A percentile compares a stretch with the other conserved stretches of the same genome.
Evolutionary conservation across 179 eudicot species (phyloP).

Genomic region (Nepenthes alata): DNA sequence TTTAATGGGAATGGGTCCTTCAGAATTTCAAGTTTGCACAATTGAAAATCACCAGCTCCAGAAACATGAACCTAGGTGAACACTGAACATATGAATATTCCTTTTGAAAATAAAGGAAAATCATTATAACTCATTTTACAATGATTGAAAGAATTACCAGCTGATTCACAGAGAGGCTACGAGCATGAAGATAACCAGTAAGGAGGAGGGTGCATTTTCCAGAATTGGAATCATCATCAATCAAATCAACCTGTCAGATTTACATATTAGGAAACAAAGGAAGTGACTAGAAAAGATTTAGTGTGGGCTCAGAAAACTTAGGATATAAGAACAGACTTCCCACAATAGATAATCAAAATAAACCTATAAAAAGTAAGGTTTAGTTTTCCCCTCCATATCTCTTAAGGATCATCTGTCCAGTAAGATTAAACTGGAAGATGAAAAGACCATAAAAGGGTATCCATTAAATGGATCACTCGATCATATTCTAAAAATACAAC

Average conservation of each 20-base stretch:
- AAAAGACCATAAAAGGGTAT: too few species aligned
- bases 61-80: slow-evolving; percentile 73
- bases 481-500: too few species aligned
- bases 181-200: slow-evolving; percentile 77
- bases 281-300: neutral
- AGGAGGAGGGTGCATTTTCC: slow-evolving; percentile 66
- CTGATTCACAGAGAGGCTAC: slow-evolving; percentile 78
- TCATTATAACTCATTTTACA: too few species aligned
- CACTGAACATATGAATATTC: slow-evolving; percentile 2
- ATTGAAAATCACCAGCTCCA: slow-evolving; percentile 93
- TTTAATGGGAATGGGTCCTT: slow-evolving; percentile 69
- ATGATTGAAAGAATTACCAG: slow-evolving; percentile 37
- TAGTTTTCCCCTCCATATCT: too few species aligned
- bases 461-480: too few species aligned
- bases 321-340: too few species aligned
- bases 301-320: too few species aligned
- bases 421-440: too few species aligned
- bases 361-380: too few species aligned
- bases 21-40: slow-evolving; percentile 64
- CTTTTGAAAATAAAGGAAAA: too few species aligned
- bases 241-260: slow-evolving; percentile 51
- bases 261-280: neutral
- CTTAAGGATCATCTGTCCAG: too few species aligned
- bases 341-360: too few species aligned
- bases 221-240: slow-evolving; percentile 31